Evolutionary conservation across 257 asterid species (phyloP).

Genomic region (Handroanthus guayacan): DNA sequence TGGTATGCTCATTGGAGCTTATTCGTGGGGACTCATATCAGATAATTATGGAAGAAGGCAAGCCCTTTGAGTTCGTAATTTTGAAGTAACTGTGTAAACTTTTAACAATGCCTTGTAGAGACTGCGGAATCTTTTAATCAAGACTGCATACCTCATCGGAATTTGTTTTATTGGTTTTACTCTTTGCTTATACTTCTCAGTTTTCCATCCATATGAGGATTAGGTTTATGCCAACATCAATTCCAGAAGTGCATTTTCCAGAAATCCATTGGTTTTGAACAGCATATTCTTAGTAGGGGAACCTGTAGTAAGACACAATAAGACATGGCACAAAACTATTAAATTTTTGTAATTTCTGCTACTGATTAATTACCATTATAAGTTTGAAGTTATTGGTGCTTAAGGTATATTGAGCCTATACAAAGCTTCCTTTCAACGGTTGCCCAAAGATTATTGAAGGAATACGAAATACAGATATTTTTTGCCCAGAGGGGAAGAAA

Average conservation of each 20-base stretch:
- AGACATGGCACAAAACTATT: background rate
- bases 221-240: background rate
- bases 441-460: background rate
- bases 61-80: conserved; percentile 26
- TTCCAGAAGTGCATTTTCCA: background rate
- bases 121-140: background rate
- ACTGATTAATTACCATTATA: background rate
- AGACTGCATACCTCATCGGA: background rate
- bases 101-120: too few species aligned
- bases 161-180: too few species aligned
- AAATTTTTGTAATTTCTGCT: too few species aligned
- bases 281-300: background rate
- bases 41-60: conserved; percentile 83
- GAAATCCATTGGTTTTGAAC: background rate
- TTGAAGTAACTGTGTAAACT: background rate
- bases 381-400: background rate
- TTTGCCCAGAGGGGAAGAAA: background rate
- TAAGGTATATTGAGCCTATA: background rate
- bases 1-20: conserved; percentile 88
- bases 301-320: background rate
- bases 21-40: conserved; percentile 68
- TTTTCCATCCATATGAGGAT: background rate
- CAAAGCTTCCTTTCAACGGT: background rate
- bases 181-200: background rate
- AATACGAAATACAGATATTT: background rate